Evolutionary conservation across 805 yeast species (phyloP).

Genomic region (Barnettozyma vustinii): DNA sequence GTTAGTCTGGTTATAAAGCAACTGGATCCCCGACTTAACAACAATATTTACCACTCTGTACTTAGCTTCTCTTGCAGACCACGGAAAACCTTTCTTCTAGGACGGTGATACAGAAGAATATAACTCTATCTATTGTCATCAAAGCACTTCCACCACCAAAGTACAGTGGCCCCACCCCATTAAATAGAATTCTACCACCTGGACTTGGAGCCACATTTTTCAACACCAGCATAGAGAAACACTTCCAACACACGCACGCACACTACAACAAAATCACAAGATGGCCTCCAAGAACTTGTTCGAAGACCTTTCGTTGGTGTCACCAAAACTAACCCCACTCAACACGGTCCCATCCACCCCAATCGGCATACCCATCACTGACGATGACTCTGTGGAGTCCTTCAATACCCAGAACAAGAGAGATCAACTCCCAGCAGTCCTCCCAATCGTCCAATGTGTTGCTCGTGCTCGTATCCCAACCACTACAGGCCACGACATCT

Average conservation of each 20-base stretch:
- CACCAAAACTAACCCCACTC: slow-evolving; percentile 34
- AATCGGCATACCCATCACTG: slow-evolving; percentile 20
- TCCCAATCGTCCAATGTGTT: slow-evolving; percentile 80
- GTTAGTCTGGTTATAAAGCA: background rate
- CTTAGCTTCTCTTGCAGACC: background rate
- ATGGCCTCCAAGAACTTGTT: slow-evolving; percentile 3
- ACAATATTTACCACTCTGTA: background rate
- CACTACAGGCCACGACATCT: slow-evolving; percentile 90
- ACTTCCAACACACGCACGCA: background rate
- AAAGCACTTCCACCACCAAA: too few species aligned
- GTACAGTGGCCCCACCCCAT: too few species aligned
- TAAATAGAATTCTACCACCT: too few species aligned
- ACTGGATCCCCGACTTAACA: background rate
- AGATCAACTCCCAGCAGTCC: slow-evolving; percentile 40
- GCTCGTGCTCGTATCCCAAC: slow-evolving; percentile 97
- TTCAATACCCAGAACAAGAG: slow-evolving; percentile 24
- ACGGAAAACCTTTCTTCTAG: background rate
- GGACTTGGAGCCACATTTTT: too few species aligned
- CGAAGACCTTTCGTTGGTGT: slow-evolving; percentile 33
- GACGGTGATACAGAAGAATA: too few species aligned
- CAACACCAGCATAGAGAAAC: too few species aligned
- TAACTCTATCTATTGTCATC: too few species aligned
- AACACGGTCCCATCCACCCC: slow-evolving; percentile 25
- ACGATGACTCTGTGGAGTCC: slow-evolving; percentile 5
- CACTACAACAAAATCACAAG: background rate